phyloP scores from a whole-genome alignment of 2,329 filamentous ascomycete genomes.

The Scedosporium boydii region DNA sequence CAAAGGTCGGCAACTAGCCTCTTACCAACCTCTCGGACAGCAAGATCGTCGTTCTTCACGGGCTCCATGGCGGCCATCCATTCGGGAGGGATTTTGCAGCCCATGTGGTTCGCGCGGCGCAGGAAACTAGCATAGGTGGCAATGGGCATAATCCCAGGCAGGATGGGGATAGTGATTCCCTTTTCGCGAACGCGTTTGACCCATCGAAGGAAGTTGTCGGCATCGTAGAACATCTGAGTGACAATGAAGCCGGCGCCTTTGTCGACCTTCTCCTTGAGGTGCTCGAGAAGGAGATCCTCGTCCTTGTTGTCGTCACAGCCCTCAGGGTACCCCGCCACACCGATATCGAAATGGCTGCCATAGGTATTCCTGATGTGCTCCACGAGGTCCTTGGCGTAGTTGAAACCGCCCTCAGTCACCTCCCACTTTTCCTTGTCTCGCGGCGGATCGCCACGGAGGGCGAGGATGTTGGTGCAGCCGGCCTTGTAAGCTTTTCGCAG shows the following conservation, averaged over 20 bases:
- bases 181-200: constrained; percentile 74
- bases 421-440: constrained; percentile 92
- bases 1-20: constrained; percentile 84
- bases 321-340: constrained; percentile 93
- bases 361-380: constrained; percentile 72
- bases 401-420: constrained; percentile 76
- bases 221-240: constrained; percentile 99
- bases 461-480: constrained; percentile 95
- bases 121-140: constrained; percentile 91
- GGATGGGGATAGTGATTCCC: constrained; percentile 75
- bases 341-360: constrained; percentile 77
- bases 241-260: constrained; percentile 89
- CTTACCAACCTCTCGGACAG: constrained; percentile 83
- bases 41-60: constrained; percentile 92
- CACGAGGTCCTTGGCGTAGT: constrained; percentile 86
- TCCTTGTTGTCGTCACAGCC: constrained; percentile 89
- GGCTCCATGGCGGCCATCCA: constrained; percentile 82
- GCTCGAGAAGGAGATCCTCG: constrained; percentile 74
- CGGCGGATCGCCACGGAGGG: constrained; percentile 85
- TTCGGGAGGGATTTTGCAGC: constrained; percentile 68
- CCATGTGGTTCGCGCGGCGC: constrained; percentile 82
- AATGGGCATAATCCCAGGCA: constrained; percentile 81
- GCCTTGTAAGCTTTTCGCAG: constrained; percentile 83
- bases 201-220: constrained; percentile 89
- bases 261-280: constrained; percentile 95